Percentiles rank a stretch among this genome's conserved stretches.
Conservation (phyloP, 1,284 basidiomycete species). For the Malassezia japonica region DNA sequence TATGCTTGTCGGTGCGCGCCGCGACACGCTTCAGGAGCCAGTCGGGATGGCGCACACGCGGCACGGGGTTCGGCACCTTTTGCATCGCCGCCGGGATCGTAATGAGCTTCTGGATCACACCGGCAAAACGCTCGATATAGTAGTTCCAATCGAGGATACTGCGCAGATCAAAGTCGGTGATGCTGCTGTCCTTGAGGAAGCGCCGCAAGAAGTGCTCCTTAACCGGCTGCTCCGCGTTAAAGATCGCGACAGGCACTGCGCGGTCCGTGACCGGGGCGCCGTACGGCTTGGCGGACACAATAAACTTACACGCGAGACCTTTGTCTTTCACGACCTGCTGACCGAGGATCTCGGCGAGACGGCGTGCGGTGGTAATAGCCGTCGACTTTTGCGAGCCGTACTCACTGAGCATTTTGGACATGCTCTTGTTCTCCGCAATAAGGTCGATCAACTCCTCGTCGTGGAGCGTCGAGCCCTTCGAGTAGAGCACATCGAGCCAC, state of each 20-base stretch:
- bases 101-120: conserved; percentile 97
- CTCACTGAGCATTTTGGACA: conserved; percentile 92
- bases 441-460: conserved; percentile 94
- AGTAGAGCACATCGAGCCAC: conserved; percentile 93
- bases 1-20: conserved; percentile 86
- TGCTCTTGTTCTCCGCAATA: conserved; percentile 96
- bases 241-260: conserved; percentile 95
- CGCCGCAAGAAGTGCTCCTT: conserved; percentile 84
- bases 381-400: conserved; percentile 96
- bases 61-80: conserved; percentile 90
- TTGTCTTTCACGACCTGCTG: conserved; percentile 99
- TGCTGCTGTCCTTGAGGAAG: conserved; percentile 88
- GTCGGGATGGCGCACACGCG: conserved; percentile 89
- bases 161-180: conserved; percentile 81
- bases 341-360: conserved; percentile 92
- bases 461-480: conserved; percentile 67
- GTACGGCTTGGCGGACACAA: conserved; percentile 86
- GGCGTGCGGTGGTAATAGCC: conserved; percentile 88
- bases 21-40: conserved; percentile 89
- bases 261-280: conserved; percentile 95
- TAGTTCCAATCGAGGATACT: conserved; percentile 97
- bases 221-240: conserved; percentile 82
- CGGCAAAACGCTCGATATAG: conserved; percentile 94
- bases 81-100: conserved; percentile 99
- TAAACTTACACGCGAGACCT: conserved; percentile 95